These are phyloP conservation scores for Geotrichum candidum DNA, from an alignment of 1,139 yeast genomes.

Conservation along the genomic window DNA sequence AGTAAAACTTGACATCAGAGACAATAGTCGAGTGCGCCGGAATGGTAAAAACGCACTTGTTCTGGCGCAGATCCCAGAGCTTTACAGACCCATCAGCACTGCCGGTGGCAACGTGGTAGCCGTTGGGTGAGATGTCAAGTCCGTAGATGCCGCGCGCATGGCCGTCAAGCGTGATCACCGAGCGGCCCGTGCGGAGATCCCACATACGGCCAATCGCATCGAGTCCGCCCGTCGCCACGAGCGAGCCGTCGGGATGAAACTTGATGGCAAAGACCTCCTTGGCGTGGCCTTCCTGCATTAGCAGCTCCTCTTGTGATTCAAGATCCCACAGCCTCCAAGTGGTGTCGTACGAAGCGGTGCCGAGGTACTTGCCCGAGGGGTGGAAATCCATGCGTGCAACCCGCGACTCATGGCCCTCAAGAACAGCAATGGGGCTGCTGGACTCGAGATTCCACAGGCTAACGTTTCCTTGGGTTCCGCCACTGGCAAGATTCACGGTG, in stretches of 20 bases:
- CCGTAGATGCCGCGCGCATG: conserved; percentile 71
- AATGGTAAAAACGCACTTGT: conserved; percentile 45
- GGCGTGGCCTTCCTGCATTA: conserved; percentile 80
- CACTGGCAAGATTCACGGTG: conserved; percentile 39
- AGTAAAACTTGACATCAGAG: conserved; percentile 56
- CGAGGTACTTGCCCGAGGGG: conserved; percentile 52
- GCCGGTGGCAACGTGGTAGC: conserved; percentile 71
- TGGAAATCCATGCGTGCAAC: conserved; percentile 63
- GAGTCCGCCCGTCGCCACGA: conserved; percentile 70
- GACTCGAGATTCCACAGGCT: conserved; percentile 41
- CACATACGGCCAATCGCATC: conserved; percentile 73
- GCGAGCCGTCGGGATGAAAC: conserved; percentile 73
- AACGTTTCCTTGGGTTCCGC: conserved; percentile 63
- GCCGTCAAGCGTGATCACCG: conserved; percentile 53
- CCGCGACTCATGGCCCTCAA: conserved; percentile 47
- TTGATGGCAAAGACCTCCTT: conserved; percentile 60
- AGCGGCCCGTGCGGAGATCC: conserved; percentile 80
- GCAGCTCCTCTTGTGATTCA: conserved; percentile 41
- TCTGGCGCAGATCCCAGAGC: conserved; percentile 76
- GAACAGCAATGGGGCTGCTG: conserved; percentile 22
- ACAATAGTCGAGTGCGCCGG: conserved; percentile 76
- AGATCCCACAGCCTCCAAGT: conserved; percentile 92
- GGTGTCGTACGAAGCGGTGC: conserved; percentile 74
- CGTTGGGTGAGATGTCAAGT: conserved; percentile 71
- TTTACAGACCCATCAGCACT: conserved; percentile 78